Conservation (phyloP, 2,329 filamentous ascomycete species). For the Chaetomium sp. region DNA sequence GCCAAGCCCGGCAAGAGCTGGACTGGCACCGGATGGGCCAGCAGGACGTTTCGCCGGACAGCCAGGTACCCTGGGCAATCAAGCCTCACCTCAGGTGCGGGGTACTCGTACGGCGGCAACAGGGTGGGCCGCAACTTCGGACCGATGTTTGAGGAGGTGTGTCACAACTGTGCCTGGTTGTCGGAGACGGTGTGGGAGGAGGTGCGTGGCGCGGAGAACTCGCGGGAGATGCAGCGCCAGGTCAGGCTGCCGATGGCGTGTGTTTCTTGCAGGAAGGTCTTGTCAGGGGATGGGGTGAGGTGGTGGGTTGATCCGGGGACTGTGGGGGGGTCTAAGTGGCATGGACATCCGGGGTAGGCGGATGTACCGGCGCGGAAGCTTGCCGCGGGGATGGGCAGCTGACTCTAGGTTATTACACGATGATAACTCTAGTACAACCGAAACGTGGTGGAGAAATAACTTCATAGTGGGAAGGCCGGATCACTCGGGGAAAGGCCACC, state of each 20-base stretch:
- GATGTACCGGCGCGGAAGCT: background rate
- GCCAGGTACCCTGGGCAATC: background rate
- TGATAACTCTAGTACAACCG: too few relatives aligned
- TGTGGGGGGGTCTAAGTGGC: conserved; percentile 13
- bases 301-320: conserved; percentile 12
- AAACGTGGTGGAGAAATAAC: background rate
- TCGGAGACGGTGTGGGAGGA: background rate
- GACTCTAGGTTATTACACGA: too few relatives aligned
- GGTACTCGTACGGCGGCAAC: background rate
- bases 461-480: too few relatives aligned
- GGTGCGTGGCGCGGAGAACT: background rate
- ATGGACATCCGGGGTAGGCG: conserved; percentile 16
- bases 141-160: background rate
- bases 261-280: background rate
- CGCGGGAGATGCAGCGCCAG: background rate
- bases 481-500: too few relatives aligned
- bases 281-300: background rate
- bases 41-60: background rate
- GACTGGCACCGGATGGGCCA: too few relatives aligned
- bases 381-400: background rate
- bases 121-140: background rate
- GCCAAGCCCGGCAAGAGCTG: background rate
- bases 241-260: background rate
- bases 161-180: background rate
- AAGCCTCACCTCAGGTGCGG: background rate